A percentile compares a stretch with the other conserved stretches of the same genome.
phyloP scores from a whole-genome alignment of 2,329 filamentous ascomycete genomes.

The Aspergillus sp. region DNA sequence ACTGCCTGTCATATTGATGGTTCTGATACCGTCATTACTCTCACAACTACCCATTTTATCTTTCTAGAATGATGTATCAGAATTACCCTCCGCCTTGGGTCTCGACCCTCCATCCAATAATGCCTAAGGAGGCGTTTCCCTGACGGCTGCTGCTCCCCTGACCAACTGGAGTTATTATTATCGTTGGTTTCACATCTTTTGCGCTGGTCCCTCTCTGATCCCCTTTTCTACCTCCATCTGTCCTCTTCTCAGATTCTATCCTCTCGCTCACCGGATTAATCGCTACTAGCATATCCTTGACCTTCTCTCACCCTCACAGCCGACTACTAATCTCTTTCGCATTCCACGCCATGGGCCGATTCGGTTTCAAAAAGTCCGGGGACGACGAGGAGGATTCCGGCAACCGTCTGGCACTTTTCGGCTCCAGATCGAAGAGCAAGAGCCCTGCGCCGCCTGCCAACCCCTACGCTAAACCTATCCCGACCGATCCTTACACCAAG shows the following conservation, averaged over 20 bases:
- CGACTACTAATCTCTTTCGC: not conserved
- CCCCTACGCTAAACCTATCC: constrained; percentile 58
- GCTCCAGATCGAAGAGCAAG: constrained; percentile 57
- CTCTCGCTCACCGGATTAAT: not conserved
- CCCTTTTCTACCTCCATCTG: constrained; percentile 11
- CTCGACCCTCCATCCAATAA: constrained; percentile 21
- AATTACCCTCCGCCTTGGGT: constrained; percentile 16
- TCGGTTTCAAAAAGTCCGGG: constrained; percentile 52
- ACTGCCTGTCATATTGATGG: constrained; percentile 17
- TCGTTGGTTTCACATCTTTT: constrained; percentile 15
- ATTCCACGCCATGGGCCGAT: constrained; percentile 34
- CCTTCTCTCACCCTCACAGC: constrained; percentile 3
- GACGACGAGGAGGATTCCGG: constrained; percentile 53
- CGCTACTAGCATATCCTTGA: not conserved
- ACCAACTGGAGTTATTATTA: constrained; percentile 7
- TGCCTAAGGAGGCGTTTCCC: constrained; percentile 10
- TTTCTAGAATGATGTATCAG: constrained; percentile 3
- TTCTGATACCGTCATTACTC: constrained; percentile 11
- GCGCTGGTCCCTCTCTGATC: constrained; percentile 10
- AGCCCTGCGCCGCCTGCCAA: constrained; percentile 54
- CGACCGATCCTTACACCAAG: constrained; percentile 57
- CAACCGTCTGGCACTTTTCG: constrained; percentile 61
- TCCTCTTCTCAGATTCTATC: constrained; percentile 10
- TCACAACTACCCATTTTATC: no score
- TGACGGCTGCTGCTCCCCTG: constrained; percentile 30